Percentiles rank a stretch among this genome's conserved stretches.
phyloP scores from a whole-genome alignment of 306 rosid genomes.

The Cicer bijugum region DNA sequence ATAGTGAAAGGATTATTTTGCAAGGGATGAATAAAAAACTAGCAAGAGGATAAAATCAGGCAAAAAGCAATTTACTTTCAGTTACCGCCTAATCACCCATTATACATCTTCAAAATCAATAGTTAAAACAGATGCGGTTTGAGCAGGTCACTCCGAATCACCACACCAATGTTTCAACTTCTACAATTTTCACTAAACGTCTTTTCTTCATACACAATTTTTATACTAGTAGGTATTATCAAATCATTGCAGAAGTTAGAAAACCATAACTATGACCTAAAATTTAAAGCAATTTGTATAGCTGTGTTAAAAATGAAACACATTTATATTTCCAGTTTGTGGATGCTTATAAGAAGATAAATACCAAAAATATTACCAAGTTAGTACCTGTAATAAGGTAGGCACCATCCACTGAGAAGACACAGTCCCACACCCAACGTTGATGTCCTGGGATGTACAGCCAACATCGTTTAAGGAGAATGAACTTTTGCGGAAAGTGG shows the following conservation, averaged over 20 bases:
- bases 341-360: not conserved
- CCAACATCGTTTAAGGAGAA: slow-evolving; percentile 34
- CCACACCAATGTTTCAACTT: not conserved
- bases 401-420: slow-evolving; percentile 97
- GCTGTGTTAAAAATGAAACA: not conserved
- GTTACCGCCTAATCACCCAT: not conserved
- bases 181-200: not conserved
- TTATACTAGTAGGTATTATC: not conserved
- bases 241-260: slow-evolving; percentile 29
- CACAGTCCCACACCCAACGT: slow-evolving; percentile 99
- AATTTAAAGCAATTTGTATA: not conserved
- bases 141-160: not conserved
- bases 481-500: slow-evolving; percentile 24
- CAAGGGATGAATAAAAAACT: not conserved
- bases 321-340: slow-evolving; percentile 10
- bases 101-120: not conserved
- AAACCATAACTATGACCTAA: not conserved
- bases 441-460: slow-evolving; percentile 71
- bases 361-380: slow-evolving; percentile 34
- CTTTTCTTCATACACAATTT: not conserved
- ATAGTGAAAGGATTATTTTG: slow-evolving; percentile 25
- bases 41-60: not conserved
- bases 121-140: not conserved
- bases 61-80: not conserved
- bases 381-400: slow-evolving; percentile 89